phyloP scores from a whole-genome alignment of 495 filamentous ascomycete species.

The Xylaria intraflava region DNA sequence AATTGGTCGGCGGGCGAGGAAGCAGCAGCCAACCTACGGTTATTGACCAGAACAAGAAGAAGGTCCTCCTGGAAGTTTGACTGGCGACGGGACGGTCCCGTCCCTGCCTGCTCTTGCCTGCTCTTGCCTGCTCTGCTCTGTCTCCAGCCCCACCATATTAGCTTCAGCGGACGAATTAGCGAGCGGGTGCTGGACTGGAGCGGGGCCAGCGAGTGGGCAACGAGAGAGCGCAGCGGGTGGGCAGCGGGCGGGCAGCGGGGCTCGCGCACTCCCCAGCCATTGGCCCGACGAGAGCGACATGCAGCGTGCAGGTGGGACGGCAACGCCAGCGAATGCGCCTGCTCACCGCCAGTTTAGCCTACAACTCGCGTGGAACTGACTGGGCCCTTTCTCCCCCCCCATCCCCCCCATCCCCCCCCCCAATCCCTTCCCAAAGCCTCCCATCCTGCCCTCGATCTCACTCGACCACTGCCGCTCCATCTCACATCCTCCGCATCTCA shows the following conservation, averaged over 20 bases:
- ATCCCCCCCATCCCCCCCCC: conserved; percentile 18
- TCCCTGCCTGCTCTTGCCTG: too few relatives aligned
- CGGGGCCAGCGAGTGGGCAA: conserved; percentile 6
- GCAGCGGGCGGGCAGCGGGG: too few relatives aligned
- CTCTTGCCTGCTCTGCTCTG: too few relatives aligned
- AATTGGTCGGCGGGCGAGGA: neutral
- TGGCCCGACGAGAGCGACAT: conserved; percentile 17
- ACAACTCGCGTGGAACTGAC: neutral
- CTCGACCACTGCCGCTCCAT: conserved; percentile 30
- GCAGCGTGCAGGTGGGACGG: conserved; percentile 31
- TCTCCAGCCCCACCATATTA: conserved; percentile 11
- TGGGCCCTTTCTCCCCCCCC: conserved; percentile 17
- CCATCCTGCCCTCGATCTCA: conserved; percentile 31
- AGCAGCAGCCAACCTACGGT: neutral
- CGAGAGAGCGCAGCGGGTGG: too few relatives aligned
- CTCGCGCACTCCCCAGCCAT: too few relatives aligned
- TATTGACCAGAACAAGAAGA: neutral
- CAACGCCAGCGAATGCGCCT: conserved; percentile 30
- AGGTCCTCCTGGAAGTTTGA: too few relatives aligned
- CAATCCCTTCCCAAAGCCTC: conserved; percentile 9
- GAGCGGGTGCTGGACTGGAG: conserved; percentile 5
- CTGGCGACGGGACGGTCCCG: neutral
- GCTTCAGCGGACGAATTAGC: neutral
- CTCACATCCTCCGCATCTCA: conserved; percentile 30
- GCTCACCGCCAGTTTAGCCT: conserved; percentile 31